Base-by-base conservation (phyloP, 192 early-diverging fungal genomes). In the Phlyctochytrium arcticum region DNA sequence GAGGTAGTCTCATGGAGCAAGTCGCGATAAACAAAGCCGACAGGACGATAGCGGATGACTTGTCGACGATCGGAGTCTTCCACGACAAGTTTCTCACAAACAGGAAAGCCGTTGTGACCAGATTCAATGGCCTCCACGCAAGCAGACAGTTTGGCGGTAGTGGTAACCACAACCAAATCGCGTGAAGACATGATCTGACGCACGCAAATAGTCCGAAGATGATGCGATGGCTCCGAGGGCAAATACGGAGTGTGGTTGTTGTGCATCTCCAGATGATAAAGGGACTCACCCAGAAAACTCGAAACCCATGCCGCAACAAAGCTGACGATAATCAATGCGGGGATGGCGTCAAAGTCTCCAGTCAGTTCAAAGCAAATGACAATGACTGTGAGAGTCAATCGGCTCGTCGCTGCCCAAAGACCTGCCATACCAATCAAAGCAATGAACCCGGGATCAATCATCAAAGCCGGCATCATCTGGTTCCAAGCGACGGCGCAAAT, bases 211-310 rank as follows among this genome's bases (percentile, higher is more conserved):
- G 54, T 54, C 6, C 58, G 63, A 27, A 76, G 42, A 17, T 44
- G 19, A 33, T 65, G 55, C 27, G 27, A 36, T 4, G 75, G 70
- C 17, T 76, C 75, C 10, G 34, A 33, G 0, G 61, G 62, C 29
- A 76, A 54, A 60, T 57, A 73, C 24, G 67, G 75, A 2, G 57
- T 62, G 9, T 60, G 60, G 50, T 58, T 66, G 53, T 59, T 48
- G 29, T 73, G 61, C 70, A 73, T 66, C 57, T 76, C 75, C 27
- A 24, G 34, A 49, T 76, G 75, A 66, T 76, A 76, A 4, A 76
- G 47, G 5, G 66, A 69, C 19, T 62, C 62, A 12, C 69, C 75
- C 26, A 74, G 39, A 36, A 60, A 60, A 35, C 64, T 36, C 8
- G 64, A 56, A 36, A 67, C 26, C 50, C 62, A 67, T 4, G 68